Evolutionary conservation across 306 rosid species (phyloP).

Genomic region (Notholithocarpus densiflorus): DNA sequence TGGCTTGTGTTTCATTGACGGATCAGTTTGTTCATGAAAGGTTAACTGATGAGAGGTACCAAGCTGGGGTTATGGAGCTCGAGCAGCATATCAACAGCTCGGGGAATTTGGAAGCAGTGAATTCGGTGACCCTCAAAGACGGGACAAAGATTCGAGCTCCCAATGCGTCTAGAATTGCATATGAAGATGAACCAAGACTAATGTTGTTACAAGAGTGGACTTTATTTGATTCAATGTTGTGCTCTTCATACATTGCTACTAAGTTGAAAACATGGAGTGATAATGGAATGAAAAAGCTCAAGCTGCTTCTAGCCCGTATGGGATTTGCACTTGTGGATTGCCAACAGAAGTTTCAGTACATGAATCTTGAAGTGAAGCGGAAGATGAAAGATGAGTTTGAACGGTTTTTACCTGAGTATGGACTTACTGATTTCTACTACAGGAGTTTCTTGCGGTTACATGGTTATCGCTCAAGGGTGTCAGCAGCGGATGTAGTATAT

Average conservation of each 20-base stretch:
- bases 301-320: slow-evolving; percentile 87
- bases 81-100: slow-evolving; percentile 85
- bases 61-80: slow-evolving; percentile 88
- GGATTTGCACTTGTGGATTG: slow-evolving; percentile 91
- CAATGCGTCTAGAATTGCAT: slow-evolving; percentile 55
- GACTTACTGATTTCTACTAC: slow-evolving; percentile 83
- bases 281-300: slow-evolving; percentile 85
- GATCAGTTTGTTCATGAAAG: slow-evolving; percentile 94
- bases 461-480: slow-evolving; percentile 78
- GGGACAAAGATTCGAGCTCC: slow-evolving; percentile 87
- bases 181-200: slow-evolving; percentile 90
- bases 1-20: slow-evolving; percentile 80
- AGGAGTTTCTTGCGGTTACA: slow-evolving; percentile 73
- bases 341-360: slow-evolving; percentile 90
- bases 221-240: slow-evolving; percentile 86
- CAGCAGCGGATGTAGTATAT: slow-evolving; percentile 98
- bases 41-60: slow-evolving; percentile 85
- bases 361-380: slow-evolving; percentile 83
- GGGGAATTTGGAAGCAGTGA: slow-evolving; percentile 73
- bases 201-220: slow-evolving; percentile 95
- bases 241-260: slow-evolving; percentile 80
- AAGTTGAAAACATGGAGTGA: slow-evolving; percentile 97
- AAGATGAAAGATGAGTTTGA: slow-evolving; percentile 84
- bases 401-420: slow-evolving; percentile 75
- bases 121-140: slow-evolving; percentile 71